These are phyloP conservation scores for Termitomyces sp. DNA, from an alignment of 768 basidiomycete species.

Conservation along the genomic window DNA sequence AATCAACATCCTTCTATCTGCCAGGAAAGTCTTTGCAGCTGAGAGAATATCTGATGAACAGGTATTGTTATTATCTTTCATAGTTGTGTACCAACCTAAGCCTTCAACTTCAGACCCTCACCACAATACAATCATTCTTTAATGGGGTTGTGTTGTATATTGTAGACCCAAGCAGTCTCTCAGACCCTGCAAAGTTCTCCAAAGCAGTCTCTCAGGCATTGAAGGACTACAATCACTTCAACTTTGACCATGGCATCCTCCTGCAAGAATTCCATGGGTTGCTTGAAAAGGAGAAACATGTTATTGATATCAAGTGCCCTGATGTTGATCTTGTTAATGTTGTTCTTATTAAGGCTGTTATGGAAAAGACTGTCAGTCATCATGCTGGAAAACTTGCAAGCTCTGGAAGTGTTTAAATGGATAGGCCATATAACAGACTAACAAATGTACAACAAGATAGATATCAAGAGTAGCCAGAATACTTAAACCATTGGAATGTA, in stretches of 20 bases:
- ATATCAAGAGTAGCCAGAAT: neutral
- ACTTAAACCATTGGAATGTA: neutral
- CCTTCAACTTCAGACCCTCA: constrained; percentile 59
- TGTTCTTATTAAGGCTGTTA: constrained; percentile 49
- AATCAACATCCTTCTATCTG: constrained; percentile 59
- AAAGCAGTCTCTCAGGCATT: constrained; percentile 88
- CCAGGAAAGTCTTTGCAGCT: constrained; percentile 82
- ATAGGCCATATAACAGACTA: neutral
- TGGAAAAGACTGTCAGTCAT: constrained; percentile 37
- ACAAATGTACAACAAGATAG: neutral
- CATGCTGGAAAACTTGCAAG: constrained; percentile 9
- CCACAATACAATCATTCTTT: constrained; percentile 73
- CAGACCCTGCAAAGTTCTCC: constrained; percentile 96
- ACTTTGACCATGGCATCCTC: constrained; percentile 80
- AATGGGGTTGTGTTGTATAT: constrained; percentile 64
- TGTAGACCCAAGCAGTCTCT: constrained; percentile 79
- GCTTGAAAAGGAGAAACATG: constrained; percentile 69
- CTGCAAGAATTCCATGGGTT: constrained; percentile 83
- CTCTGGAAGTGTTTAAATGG: constrained; percentile 11
- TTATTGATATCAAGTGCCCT: constrained; percentile 70
- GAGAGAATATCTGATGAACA: constrained; percentile 81
- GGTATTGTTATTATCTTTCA: constrained; percentile 39
- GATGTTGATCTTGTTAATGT: constrained; percentile 60
- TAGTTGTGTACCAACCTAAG: neutral
- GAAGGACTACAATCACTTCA: constrained; percentile 47